A percentile compares a stretch with the other conserved stretches of the same genome.
Conservation (phyloP, 441 rosid species). For the Adansonia grandidieri region DNA sequence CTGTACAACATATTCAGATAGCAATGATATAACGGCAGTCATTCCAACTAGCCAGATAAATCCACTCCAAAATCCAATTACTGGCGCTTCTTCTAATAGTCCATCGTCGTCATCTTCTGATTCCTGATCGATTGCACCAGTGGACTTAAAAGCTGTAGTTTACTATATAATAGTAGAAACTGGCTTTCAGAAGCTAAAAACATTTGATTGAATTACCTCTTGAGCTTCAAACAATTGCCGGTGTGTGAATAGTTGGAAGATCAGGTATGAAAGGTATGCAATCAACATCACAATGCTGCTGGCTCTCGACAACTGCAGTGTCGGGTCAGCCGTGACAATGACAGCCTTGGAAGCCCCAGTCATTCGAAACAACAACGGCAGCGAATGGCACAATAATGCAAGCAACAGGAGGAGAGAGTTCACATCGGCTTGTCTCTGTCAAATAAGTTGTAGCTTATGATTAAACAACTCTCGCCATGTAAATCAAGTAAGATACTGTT, state of each 20-base stretch:
- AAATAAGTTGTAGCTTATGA: neutral
- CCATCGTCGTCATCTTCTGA: slow-evolving; percentile 43
- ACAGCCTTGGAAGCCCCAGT: slow-evolving; percentile 32
- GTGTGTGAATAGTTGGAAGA: slow-evolving; percentile 77
- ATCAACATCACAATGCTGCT: slow-evolving; percentile 77
- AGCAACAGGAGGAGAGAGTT: slow-evolving; percentile 65
- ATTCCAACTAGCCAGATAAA: slow-evolving; percentile 82
- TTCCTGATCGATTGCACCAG: slow-evolving; percentile 35
- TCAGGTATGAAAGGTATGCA: slow-evolving; percentile 57
- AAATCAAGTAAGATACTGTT: too few species aligned
- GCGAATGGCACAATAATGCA: slow-evolving; percentile 65
- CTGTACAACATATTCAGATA: slow-evolving; percentile 79
- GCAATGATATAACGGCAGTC: slow-evolving; percentile 75
- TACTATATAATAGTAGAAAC: neutral
- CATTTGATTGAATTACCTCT: slow-evolving; percentile 35
- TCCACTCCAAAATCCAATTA: slow-evolving; percentile 86
- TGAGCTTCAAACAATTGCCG: slow-evolving; percentile 69
- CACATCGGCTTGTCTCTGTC: slow-evolving; percentile 86
- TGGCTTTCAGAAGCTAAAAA: neutral
- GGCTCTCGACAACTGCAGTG: slow-evolving; percentile 66
- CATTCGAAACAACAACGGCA: slow-evolving; percentile 65
- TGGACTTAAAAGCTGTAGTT: neutral
- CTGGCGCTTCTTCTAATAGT: slow-evolving; percentile 49
- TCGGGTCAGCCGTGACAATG: slow-evolving; percentile 38
- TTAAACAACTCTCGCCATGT: too few species aligned